phyloP scores from a whole-genome alignment of 2,329 filamentous ascomycete species.

The Aspergillus pseudoglaucus region DNA sequence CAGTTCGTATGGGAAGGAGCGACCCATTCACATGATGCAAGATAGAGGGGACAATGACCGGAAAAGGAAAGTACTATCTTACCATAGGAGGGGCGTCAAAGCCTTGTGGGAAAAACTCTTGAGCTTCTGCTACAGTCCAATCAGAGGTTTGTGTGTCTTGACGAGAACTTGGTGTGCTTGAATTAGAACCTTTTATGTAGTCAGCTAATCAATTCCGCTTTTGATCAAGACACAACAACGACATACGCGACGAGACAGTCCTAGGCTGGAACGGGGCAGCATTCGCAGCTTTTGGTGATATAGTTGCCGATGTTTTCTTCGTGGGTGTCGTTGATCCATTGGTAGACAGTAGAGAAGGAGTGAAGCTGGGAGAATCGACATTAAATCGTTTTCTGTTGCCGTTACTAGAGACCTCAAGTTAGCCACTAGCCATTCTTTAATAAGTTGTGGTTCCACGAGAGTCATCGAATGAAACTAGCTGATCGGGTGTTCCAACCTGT shows the following conservation, averaged over 20 bases:
- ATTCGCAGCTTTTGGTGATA: slow-evolving; percentile 84
- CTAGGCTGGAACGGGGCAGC: slow-evolving; percentile 58
- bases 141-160: slow-evolving; percentile 37
- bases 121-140: slow-evolving; percentile 40
- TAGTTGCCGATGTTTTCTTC: slow-evolving; percentile 54
- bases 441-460: background rate
- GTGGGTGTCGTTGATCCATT: slow-evolving; percentile 44
- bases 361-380: slow-evolving; percentile 94
- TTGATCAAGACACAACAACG: background rate
- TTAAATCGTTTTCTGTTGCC: slow-evolving; percentile 67
- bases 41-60: background rate
- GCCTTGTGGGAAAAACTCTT: slow-evolving; percentile 49
- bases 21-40: background rate
- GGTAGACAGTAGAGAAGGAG: slow-evolving; percentile 50
- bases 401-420: slow-evolving; percentile 9
- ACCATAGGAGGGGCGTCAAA: slow-evolving; percentile 47
- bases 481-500: slow-evolving; percentile 27
- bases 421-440: slow-evolving; percentile 9
- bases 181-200: slow-evolving; percentile 30
- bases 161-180: slow-evolving; percentile 34
- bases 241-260: slow-evolving; percentile 34
- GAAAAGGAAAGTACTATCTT: slow-evolving; percentile 22
- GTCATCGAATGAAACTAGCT: background rate
- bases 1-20: background rate
- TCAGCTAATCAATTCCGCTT: slow-evolving; percentile 14